Base-by-base conservation (phyloP, 495 filamentous ascomycete genomes). In the Xylaria scruposa region DNA sequence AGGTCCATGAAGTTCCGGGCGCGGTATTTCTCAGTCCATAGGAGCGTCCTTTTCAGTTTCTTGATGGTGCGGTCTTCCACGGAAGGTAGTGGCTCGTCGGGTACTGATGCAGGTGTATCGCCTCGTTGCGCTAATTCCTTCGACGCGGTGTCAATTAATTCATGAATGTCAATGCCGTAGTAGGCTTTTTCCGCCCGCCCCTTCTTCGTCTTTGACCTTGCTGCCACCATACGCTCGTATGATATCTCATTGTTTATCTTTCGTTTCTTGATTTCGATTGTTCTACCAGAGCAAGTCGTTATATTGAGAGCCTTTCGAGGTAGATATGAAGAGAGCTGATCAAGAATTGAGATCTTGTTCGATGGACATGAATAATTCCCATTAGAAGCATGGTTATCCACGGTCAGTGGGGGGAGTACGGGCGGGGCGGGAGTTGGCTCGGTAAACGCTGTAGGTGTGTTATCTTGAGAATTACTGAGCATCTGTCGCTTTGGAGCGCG, bases 1-100 rank as follows among this genome's bases (percentile, higher is more conserved):
- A 99, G 85, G 72, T 98, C 96, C 63, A 93, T 95, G 74, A 97
- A 99, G 74, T 91, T 94, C 67, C 89, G 90, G 42, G 96, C 95
- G 24, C 96, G 91, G 78, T 99, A 97, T 75, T 95, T 97, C 76
- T 96, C 93, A 0, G 92, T 94, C 93, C 93, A 97, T 79, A 93
- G 85, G 68, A 89, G 77, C 1, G 85, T 85, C 73, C 80, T 84
- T 72, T 82, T 81, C 67, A 85, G 81, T 64, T 82, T 87, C 76
- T 73, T 81, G 38, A 71, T 83, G 78, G 65, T 26, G 77, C 74
- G 71, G 15, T 47, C 33, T 71, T 79, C 77, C 13, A 79, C 75
- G 21, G 77, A 76, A 60, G 74, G 75, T 67, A 75, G 61, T 63
- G 79, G 76, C 24, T 79, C 75, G 46, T 78, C 72, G 42, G 76